A percentile compares a stretch with the other conserved stretches of the same genome.
These are phyloP conservation scores for Endoconidiophora polonica DNA, from an alignment of 2,329 filamentous ascomycete species.

Conservation along the genomic window DNA sequence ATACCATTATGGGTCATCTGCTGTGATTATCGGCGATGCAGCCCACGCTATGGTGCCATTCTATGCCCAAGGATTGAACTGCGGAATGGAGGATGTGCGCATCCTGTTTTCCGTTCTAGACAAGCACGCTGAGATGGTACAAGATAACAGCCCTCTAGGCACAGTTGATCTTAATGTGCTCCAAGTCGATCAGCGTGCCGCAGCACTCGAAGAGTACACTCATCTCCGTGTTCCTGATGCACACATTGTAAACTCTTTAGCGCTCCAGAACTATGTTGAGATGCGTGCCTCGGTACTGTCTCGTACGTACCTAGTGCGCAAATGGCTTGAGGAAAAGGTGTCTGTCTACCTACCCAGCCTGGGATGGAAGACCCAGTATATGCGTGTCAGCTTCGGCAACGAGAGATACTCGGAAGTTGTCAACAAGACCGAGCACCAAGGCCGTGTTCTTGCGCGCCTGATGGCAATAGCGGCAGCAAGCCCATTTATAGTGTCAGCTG, in stretches of 20 bases:
- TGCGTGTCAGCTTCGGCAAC: conserved; percentile 83
- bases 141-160: conserved; percentile 26
- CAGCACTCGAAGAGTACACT: conserved; percentile 63
- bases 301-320: conserved; percentile 61
- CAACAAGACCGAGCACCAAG: conserved; percentile 50
- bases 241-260: conserved; percentile 81
- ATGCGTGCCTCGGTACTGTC: conserved; percentile 80
- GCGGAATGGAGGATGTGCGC: conserved; percentile 83
- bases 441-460: conserved; percentile 30
- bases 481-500: conserved; percentile 6
- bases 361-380: conserved; percentile 88
- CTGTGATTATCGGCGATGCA: conserved; percentile 79
- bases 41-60: conserved; percentile 98
- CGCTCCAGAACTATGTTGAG: conserved; percentile 79
- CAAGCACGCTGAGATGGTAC: conserved; percentile 34
- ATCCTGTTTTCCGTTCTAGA: conserved; percentile 75
- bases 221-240: conserved; percentile 58
- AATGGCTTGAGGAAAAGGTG: conserved; percentile 71
- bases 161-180: conserved; percentile 24
- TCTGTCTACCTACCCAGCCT: conserved; percentile 57
- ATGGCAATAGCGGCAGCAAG: conserved; percentile 1
- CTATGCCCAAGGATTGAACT: conserved; percentile 96
- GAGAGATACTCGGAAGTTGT: conserved; percentile 78
- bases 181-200: conserved; percentile 36
- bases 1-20: conserved; percentile 62